Evolutionary conservation across 805 yeast genomes (phyloP), one percentile per base, ranked within the genome.

Genomic region (Wickerhamomyces xylosicus): DNA sequence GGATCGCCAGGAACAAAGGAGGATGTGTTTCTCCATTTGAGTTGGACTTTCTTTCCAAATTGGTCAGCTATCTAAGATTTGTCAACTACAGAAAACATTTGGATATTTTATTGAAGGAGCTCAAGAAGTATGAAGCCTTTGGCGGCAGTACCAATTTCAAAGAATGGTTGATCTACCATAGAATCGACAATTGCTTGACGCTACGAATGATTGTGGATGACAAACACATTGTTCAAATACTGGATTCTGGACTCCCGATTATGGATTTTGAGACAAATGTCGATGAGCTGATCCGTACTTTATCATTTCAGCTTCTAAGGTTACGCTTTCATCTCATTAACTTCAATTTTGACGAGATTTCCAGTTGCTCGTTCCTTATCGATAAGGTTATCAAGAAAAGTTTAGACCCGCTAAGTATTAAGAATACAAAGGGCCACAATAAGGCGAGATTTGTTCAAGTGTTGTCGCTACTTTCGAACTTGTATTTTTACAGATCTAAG

Each of bases 1-100:
- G 69, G 64, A 28, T 59, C 6, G 39, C 42, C 3, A 46, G 43
- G 20, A 47, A 44, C 38, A 50, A 38, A 35, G 36, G 19, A 3
- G 36, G 19, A 3, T 21, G 33, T 1, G 25, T 46, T 16, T 37
- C 53, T 0, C 11, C 34, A 2, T 42, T 52, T 37, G 58, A 54
- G 33, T 5, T 39, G 3, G 33, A 29, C 6, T 49, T 53, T 34
- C 32, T 54, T 27, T 29, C 44, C 3, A 40, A 35, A 14, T 28
- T 50, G 16, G 48, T 47, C 8, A 21, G 33, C 1, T 54, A 54
- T 34, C 40, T 53, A 38, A 48, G 42, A 34, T 47, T 53, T 29
- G 38, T 43, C 13, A 42, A 46, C 31, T 49, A 37, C 19, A 46
- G 45, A 4, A 48, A 47, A 15, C 21, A 45, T 2, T n/a, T 49